Percentiles rank a stretch among this genome's conserved stretches.
These are phyloP conservation scores for Collariella sp. DNA, from an alignment of 495 filamentous ascomycete genomes.

Conservation along the genomic window DNA sequence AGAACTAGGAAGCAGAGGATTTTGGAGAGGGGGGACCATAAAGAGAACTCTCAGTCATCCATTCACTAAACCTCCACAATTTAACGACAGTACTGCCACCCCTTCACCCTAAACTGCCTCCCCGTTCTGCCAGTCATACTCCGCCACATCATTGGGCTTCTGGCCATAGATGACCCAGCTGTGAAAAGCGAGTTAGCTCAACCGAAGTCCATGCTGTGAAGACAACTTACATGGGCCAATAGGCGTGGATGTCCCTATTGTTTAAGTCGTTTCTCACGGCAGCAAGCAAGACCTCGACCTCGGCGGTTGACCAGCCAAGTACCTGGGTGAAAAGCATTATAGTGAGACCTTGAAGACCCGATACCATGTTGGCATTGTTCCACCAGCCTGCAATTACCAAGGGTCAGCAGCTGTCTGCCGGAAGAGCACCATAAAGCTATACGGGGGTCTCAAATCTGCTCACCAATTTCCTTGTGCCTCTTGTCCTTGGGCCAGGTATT, in stretches of 20 bases:
- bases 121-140: too few relatives aligned
- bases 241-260: slow-evolving; percentile 24
- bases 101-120: too few relatives aligned
- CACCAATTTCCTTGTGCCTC: slow-evolving; percentile 9
- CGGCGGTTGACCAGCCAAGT: slow-evolving; percentile 46
- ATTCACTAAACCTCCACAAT: too few relatives aligned
- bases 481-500: slow-evolving; percentile 10
- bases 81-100: too few relatives aligned
- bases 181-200: not conserved
- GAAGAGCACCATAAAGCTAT: not conserved
- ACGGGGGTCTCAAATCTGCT: not conserved
- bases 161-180: not conserved
- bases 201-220: not conserved
- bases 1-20: too few relatives aligned
- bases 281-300: slow-evolving; percentile 48
- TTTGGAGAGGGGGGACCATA: too few relatives aligned
- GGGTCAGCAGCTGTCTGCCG: not conserved
- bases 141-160: not conserved
- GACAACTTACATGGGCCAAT: slow-evolving; percentile 14
- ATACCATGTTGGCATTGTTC: slow-evolving; percentile 13
- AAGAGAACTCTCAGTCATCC: too few relatives aligned
- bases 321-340: slow-evolving; percentile 42
- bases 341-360: slow-evolving; percentile 34
- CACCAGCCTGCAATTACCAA: not conserved
- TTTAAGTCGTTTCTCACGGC: slow-evolving; percentile 48